Percentiles rank a stretch among this genome's conserved stretches.
These are phyloP conservation scores for Pleurotus salmoneostramineus DNA, from an alignment of 768 basidiomycete genomes.

Conservation along the genomic window DNA sequence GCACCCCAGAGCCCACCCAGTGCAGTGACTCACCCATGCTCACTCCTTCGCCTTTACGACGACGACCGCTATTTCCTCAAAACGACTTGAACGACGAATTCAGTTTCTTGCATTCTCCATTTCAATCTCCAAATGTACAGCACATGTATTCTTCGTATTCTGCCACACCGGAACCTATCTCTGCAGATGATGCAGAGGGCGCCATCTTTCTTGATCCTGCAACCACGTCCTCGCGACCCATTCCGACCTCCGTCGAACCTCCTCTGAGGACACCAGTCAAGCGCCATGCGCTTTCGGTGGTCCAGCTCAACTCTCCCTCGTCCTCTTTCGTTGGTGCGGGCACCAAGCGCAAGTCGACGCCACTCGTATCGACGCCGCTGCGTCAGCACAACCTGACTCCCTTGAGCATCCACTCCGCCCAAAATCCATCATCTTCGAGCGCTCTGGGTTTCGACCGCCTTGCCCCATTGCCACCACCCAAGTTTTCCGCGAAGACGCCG, in stretches of 20 bases:
- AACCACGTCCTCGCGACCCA: slow-evolving; percentile 29
- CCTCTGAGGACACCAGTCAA: slow-evolving; percentile 64
- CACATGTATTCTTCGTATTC: slow-evolving; percentile 25
- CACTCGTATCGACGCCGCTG: slow-evolving; percentile 48
- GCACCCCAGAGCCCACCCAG: slow-evolving; percentile 19
- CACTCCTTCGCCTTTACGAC: slow-evolving; percentile 60
- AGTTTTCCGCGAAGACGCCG: slow-evolving; percentile 44
- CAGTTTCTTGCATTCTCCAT: slow-evolving; percentile 53
- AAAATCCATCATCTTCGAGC: slow-evolving; percentile 30
- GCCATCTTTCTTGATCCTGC: slow-evolving; percentile 53
- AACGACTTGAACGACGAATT: slow-evolving; percentile 25
- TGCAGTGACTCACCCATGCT: slow-evolving; percentile 57
- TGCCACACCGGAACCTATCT: slow-evolving; percentile 38
- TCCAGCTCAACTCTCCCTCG: slow-evolving; percentile 25
- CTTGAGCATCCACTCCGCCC: slow-evolving; percentile 39
- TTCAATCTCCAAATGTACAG: slow-evolving; percentile 39
- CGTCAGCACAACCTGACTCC: slow-evolving; percentile 45
- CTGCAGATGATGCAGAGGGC: slow-evolving; percentile 53
- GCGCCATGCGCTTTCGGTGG: slow-evolving; percentile 39
- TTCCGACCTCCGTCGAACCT: slow-evolving; percentile 36
- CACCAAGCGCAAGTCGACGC: slow-evolving; percentile 64
- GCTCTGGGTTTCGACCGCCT: slow-evolving; percentile 43
- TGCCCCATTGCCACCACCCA: slow-evolving; percentile 51
- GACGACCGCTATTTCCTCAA: slow-evolving; percentile 34
- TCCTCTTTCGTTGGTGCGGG: slow-evolving; percentile 36